Evolutionary conservation across 345 rosid genomes (phyloP).

Genomic region (Garcia nutans): DNA sequence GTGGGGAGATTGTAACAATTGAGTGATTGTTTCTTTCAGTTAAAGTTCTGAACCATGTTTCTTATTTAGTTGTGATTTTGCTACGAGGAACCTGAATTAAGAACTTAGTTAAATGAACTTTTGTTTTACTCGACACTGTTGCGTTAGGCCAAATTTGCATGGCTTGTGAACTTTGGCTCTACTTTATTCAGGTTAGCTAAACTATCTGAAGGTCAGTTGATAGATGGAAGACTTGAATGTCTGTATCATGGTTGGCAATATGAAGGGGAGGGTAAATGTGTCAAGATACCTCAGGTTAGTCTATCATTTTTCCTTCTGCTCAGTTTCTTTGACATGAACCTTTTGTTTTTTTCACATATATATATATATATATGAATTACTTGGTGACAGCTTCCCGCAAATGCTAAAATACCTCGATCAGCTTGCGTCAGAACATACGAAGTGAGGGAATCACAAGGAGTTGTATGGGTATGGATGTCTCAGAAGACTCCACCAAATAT

Average conservation of each 20-base stretch:
- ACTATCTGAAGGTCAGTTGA: slow-evolving; percentile 86
- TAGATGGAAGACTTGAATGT: slow-evolving; percentile 90
- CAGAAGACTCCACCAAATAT: slow-evolving; percentile 58
- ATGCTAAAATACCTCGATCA: slow-evolving; percentile 72
- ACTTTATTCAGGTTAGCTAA: slow-evolving; percentile 67
- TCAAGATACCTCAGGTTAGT: slow-evolving; percentile 86
- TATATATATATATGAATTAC: neutral
- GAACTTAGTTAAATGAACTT: neutral
- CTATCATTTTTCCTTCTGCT: neutral
- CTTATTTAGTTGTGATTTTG: neutral
- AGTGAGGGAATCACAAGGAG: slow-evolving; percentile 87
- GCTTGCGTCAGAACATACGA: slow-evolving; percentile 73
- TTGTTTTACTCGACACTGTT: no score
- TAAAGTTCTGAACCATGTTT: no score
- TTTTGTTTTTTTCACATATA: no score
- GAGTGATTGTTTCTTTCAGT: no score
- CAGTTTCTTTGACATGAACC: neutral
- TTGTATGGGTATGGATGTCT: slow-evolving; percentile 95
- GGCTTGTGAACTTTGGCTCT: neutral
- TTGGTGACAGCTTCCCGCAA: slow-evolving; percentile 59
- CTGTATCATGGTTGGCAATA: slow-evolving; percentile 97
- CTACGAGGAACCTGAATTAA: neutral
- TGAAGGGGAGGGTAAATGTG: slow-evolving; percentile 82
- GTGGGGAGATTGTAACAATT: no score
- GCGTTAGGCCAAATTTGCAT: neutral